Evolutionary conservation across 2,329 filamentous ascomycete genomes (phyloP).

Genomic region (Tolypocladium nubicola): DNA sequence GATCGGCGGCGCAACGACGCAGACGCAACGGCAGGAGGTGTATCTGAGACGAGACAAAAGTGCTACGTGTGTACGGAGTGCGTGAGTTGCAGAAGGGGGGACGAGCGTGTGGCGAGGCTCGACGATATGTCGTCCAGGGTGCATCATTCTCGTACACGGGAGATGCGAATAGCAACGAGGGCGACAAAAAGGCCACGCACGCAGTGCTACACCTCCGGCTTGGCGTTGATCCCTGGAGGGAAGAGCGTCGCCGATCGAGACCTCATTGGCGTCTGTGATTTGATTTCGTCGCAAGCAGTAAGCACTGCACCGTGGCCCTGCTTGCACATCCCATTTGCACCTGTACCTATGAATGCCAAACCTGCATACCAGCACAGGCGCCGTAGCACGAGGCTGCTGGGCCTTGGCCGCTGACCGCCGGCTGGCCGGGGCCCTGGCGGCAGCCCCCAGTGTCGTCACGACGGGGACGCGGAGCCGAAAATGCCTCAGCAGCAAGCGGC

Average conservation of each 20-base stretch:
- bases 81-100: not conserved
- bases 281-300: not conserved
- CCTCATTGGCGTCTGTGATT: not conserved
- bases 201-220: not conserved
- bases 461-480: slow-evolving; percentile 4
- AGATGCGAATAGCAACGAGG: not conserved
- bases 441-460: not conserved
- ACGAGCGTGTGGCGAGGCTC: not conserved
- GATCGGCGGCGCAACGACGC: not conserved
- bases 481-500: slow-evolving; percentile 5
- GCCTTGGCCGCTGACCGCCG: not conserved
- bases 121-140: not conserved
- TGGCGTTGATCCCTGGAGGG: not conserved
- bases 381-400: not conserved
- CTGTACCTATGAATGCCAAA: too few species aligned
- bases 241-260: not conserved
- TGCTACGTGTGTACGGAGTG: not conserved
- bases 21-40: not conserved
- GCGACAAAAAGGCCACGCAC: not conserved
- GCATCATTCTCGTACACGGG: not conserved
- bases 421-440: not conserved
- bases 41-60: not conserved
- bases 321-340: not conserved
- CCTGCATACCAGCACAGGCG: too few species aligned
- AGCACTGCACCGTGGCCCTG: not conserved